phyloP scores from a whole-genome alignment of 495 filamentous ascomycete species.

The Talaromyces stipitatus region DNA sequence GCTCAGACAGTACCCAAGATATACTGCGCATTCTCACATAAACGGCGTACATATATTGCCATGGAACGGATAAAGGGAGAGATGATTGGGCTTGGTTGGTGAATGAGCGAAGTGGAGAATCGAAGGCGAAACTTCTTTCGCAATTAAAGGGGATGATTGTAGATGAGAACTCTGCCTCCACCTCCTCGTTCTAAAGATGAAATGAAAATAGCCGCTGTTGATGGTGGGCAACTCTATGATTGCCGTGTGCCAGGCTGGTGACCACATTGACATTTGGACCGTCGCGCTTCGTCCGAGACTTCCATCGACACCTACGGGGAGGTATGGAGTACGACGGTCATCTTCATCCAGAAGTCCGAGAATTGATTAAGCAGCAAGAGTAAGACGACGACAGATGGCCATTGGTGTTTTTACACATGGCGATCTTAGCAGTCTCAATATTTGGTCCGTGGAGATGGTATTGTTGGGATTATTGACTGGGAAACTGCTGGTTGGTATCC shows the following conservation, averaged over 20 bases:
- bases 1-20: conserved; percentile 44
- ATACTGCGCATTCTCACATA: conserved; percentile 37
- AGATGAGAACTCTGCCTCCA: conserved; percentile 30
- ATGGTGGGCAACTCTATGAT: conserved; percentile 35
- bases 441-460: conserved; percentile 28
- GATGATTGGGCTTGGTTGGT: conserved; percentile 26
- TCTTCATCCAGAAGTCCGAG: conserved; percentile 24
- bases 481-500: conserved; percentile 45
- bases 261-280: conserved; percentile 31
- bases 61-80: conserved; percentile 44
- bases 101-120: conserved; percentile 24
- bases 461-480: conserved; percentile 47
- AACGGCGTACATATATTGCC: conserved; percentile 37
- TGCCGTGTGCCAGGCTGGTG: conserved; percentile 21
- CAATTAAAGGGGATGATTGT: conserved; percentile 34
- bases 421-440: conserved; percentile 36
- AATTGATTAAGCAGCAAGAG: conserved; percentile 30
- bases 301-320: conserved; percentile 32
- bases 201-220: conserved; percentile 27
- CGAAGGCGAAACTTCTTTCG: conserved; percentile 31
- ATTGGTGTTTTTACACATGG: conserved; percentile 2
- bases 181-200: conserved; percentile 26
- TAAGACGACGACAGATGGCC: neutral
- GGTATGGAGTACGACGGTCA: conserved; percentile 24
- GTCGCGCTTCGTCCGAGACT: conserved; percentile 33